Percentiles rank a stretch among this genome's conserved stretches.
phyloP scores from a whole-genome alignment of 257 asterid species.

The Solanum rostratum region DNA sequence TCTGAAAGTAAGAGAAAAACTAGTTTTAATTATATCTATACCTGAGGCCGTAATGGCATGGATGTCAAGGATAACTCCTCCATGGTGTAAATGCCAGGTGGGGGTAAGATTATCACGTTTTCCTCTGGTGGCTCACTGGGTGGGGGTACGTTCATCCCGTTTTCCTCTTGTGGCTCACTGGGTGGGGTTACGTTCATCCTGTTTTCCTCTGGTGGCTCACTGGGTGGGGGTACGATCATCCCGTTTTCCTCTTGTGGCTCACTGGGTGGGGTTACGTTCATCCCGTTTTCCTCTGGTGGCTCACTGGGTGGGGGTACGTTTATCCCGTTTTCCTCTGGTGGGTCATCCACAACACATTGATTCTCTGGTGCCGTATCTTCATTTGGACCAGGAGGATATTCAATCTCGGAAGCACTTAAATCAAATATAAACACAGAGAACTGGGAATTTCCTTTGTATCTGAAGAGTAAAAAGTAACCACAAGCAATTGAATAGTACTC shows the following conservation, averaged over 20 bases:
- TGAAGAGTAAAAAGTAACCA: slow-evolving; percentile 1
- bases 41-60: slow-evolving; percentile 21
- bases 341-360: background rate
- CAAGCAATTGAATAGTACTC: slow-evolving; percentile 1
- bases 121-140: background rate
- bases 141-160: background rate
- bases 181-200: background rate
- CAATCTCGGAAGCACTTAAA: slow-evolving; percentile 1
- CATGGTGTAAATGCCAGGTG: slow-evolving; percentile 7
- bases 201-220: slow-evolving; percentile 20
- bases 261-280: no score
- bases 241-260: no score
- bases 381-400: background rate
- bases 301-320: background rate
- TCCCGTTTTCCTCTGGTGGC: no score
- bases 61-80: slow-evolving; percentile 27
- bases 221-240: background rate
- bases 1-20: background rate
- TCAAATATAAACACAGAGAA: slow-evolving; percentile 4
- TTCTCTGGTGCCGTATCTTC: background rate
- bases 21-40: background rate
- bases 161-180: background rate
- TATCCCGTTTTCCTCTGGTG: slow-evolving; percentile 18
- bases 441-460: background rate
- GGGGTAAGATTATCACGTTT: background rate